Evolutionary conservation across 2,329 filamentous ascomycete genomes (phyloP), one percentile per base, ranked within the genome.

Genomic region (Xylaria sp.): DNA sequence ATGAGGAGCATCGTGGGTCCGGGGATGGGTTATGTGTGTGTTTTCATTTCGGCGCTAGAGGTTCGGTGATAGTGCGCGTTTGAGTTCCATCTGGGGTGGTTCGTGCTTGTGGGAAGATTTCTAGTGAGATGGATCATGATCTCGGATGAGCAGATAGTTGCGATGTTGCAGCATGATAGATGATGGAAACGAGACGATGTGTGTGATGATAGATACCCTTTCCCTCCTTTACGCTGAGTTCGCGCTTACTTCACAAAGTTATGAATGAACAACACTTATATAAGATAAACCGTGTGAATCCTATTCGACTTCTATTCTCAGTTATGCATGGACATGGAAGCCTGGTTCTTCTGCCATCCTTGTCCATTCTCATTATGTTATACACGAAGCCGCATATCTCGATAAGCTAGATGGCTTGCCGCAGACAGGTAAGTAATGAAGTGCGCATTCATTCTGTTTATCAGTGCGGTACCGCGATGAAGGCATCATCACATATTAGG

Each of bases 121-220:
- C 20, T 22, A 3, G 9, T 22, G 20, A 17, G 20, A 54, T 3
- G 33, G 36, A 13, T 45, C 4, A 47, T 27, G 4, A 11, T 25
- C 17, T 38, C 5, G 9, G 50, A 54, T 22, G 7, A 7, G 7
- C 3, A 7, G 6, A 54, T 38, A 27, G 36, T 44, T n/a, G 17
- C 5, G 1, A 17, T 15, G 22, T 10, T 7, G 2, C 3, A 25
- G 27, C 13, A 25, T 7, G 20, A 22, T 3, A 20, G 20, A 22
- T 6, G 9, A 47, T 15, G 10, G 9, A 9, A 45, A 31, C n/a
- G 29, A 47, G 29, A 51, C n/a, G 49, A 61, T 36, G 27, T 10
- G 2, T 54, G 49, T 61, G 49, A 39, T 38, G 22, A 55, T 62
- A 62, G 50, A 62, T 62, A 55, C 60, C 60, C 60, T 39, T 55